phyloP scores from a whole-genome alignment of 108 stramenopile species.

The Fistulifera pelliculosa region DNA sequence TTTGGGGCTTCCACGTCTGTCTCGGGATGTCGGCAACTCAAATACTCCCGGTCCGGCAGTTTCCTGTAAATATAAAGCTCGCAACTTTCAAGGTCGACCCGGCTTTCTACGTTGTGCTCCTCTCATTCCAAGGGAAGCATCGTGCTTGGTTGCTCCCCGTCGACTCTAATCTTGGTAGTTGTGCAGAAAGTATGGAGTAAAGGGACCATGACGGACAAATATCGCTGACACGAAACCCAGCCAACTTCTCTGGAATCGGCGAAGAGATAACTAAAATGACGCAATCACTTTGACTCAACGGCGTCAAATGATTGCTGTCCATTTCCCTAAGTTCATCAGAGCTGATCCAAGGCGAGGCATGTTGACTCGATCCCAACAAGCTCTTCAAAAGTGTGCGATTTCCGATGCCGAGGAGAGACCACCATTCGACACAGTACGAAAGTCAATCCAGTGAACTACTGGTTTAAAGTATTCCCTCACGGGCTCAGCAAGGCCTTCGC shows the following conservation, averaged over 20 bases:
- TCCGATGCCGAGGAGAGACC: slow-evolving; percentile 10
- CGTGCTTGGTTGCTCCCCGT: neutral
- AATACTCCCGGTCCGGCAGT: slow-evolving; percentile 13
- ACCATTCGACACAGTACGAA: neutral
- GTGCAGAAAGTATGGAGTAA: slow-evolving; percentile 9
- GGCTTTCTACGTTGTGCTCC: neutral
- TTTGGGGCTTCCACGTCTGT: neutral
- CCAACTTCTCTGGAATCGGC: slow-evolving; percentile 5
- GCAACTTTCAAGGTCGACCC: slow-evolving; percentile 4
- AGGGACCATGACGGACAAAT: slow-evolving; percentile 40
- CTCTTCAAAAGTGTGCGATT: slow-evolving; percentile 22
- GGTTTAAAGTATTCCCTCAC: neutral
- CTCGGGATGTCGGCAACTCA: slow-evolving; percentile 9
- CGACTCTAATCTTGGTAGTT: neutral
- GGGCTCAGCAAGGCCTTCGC: neutral
- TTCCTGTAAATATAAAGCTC: slow-evolving; percentile 23
- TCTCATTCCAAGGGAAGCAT: neutral
- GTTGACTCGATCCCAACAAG: slow-evolving; percentile 18
- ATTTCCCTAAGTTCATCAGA: neutral
- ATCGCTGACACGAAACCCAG: slow-evolving; percentile 38
- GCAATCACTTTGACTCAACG: slow-evolving; percentile 11
- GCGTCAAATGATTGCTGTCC: neutral
- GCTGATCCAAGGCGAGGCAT: slow-evolving; percentile 31
- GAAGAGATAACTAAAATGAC: neutral
- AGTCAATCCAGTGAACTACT: slow-evolving; percentile 4